phyloP scores from a whole-genome alignment of 768 basidiomycete genomes.

The Pulveroboletus sp. region DNA sequence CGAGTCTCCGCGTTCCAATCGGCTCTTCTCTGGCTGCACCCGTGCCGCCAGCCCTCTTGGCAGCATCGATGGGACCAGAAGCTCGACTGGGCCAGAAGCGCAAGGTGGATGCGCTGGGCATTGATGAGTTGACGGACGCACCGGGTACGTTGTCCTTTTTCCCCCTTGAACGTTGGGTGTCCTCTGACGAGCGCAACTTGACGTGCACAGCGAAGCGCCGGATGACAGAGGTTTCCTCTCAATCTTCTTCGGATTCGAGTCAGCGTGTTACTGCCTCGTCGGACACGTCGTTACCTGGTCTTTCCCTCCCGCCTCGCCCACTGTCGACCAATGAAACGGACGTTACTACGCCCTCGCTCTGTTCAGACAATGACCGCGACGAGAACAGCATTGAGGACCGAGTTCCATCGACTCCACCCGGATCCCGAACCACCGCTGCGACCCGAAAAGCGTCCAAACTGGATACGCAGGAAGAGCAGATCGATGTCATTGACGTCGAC shows the following conservation, averaged over 20 bases:
- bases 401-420: constrained; percentile 49
- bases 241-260: constrained; percentile 23
- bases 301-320: constrained; percentile 13
- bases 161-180: background rate
- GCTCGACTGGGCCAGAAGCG: constrained; percentile 31
- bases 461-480: constrained; percentile 5
- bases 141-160: constrained; percentile 31
- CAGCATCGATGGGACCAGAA: constrained; percentile 7
- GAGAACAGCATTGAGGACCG: constrained; percentile 47
- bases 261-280: constrained; percentile 10
- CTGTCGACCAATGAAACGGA: constrained; percentile 38
- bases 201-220: constrained; percentile 38
- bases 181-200: constrained; percentile 1
- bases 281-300: constrained; percentile 25
- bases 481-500: constrained; percentile 38
- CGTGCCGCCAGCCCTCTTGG: constrained; percentile 6
- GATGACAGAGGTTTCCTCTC: constrained; percentile 26
- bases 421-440: constrained; percentile 23
- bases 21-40: constrained; percentile 22
- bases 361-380: constrained; percentile 65
- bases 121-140: constrained; percentile 27
- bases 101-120: constrained; percentile 20
- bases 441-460: background rate
- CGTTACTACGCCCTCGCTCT: constrained; percentile 62
- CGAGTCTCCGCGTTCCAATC: constrained; percentile 25